Percentiles rank a stretch among this genome's conserved stretches.
Evolutionary conservation across 2,329 filamentous ascomycete genomes (phyloP).

Genomic region (Nannizziopsis barbatae): DNA sequence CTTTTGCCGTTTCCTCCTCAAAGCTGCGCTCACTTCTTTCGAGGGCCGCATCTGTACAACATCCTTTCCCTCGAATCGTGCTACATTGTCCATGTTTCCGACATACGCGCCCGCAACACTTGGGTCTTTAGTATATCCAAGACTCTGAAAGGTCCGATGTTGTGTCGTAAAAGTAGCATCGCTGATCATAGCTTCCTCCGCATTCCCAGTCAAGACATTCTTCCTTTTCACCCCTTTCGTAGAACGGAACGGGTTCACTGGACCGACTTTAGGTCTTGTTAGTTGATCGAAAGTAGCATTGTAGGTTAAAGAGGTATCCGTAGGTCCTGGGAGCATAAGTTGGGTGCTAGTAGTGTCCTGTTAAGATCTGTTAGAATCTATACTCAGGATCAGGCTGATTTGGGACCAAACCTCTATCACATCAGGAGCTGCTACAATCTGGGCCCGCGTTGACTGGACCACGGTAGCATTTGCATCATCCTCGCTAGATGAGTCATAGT

Average conservation of each 20-base stretch:
- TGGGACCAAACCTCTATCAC: constrained; percentile 47
- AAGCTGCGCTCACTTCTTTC: constrained; percentile 59
- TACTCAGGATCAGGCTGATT: constrained; percentile 7
- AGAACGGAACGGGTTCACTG: constrained; percentile 63
- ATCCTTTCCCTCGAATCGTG: constrained; percentile 40
- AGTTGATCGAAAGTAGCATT: constrained; percentile 60
- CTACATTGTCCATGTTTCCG: constrained; percentile 38
- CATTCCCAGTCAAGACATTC: constrained; percentile 72
- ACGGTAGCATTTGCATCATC: constrained; percentile 30
- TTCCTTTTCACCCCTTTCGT: constrained; percentile 59
- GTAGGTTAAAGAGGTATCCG: constrained; percentile 41
- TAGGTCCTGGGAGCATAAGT: constrained; percentile 42
- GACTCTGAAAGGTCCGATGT: constrained; percentile 68
- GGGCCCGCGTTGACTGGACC: constrained; percentile 17
- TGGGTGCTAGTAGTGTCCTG: constrained; percentile 42
- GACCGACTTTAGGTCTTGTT: constrained; percentile 54
- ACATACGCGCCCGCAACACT: constrained; percentile 34
- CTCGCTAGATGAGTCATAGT: constrained; percentile 41
- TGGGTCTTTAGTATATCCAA: constrained; percentile 44
- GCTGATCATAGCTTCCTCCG: constrained; percentile 78
- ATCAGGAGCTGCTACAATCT: constrained; percentile 41
- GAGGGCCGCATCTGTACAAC: constrained; percentile 45
- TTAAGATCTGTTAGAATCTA: constrained; percentile 14
- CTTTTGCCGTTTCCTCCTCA: constrained; percentile 65
- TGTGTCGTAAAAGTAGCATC: constrained; percentile 82